phyloP scores from a whole-genome alignment of 495 filamentous ascomycete genomes.

The Amorphotheca resinae region DNA sequence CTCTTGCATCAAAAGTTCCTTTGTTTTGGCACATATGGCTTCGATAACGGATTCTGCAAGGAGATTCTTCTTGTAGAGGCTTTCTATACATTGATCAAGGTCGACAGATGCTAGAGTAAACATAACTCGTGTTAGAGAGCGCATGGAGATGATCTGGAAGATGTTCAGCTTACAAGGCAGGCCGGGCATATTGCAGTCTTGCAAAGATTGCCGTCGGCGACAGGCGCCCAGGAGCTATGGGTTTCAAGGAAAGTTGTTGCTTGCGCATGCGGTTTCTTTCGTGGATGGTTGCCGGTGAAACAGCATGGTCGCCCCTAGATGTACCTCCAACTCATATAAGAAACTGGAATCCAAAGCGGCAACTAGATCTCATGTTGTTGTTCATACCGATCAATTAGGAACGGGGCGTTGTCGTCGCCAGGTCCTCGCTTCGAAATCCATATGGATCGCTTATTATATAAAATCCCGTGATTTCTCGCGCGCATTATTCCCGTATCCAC shows the following conservation, averaged over 20 bases:
- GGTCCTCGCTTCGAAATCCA: no score
- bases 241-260: constrained; percentile 8
- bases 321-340: constrained; percentile 13
- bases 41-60: constrained; percentile 96
- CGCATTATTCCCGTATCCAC: background rate
- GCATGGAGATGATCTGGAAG: constrained; percentile 3
- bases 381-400: no score
- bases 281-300: constrained; percentile 7
- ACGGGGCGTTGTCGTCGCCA: no score
- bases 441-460: no score
- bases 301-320: constrained; percentile 19
- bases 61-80: constrained; percentile 91
- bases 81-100: constrained; percentile 92
- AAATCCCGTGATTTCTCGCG: no score
- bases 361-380: no score
- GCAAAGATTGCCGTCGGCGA: constrained; percentile 1
- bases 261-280: constrained; percentile 11
- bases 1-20: constrained; percentile 97
- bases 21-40: constrained; percentile 97
- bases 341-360: background rate
- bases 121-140: constrained; percentile 3
- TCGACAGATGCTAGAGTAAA: constrained; percentile 70
- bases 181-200: constrained; percentile 60
- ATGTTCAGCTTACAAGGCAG: constrained; percentile 58
- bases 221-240: constrained; percentile 5